Conservation (phyloP, 2,329 filamentous ascomycete species). For the Pyrenochaeta sp. region DNA sequence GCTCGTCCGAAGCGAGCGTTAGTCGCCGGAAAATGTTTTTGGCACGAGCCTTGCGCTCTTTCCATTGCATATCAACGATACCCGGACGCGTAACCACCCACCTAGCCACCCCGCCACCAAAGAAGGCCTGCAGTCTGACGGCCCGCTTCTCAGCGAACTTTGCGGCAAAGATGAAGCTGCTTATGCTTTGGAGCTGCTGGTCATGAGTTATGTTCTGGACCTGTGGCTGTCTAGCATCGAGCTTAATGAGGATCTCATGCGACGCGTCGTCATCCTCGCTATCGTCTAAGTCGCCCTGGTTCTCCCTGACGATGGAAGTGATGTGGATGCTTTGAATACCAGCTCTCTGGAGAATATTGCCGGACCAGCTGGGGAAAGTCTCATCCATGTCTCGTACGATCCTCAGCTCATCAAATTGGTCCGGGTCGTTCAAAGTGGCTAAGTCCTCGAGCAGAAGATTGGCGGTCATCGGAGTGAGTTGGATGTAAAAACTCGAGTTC, state of each 20-base stretch:
- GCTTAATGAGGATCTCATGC: conserved; percentile 5
- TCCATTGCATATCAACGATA: conserved; percentile 5
- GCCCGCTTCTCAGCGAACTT: background rate
- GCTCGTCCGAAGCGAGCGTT: background rate
- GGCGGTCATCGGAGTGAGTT: conserved; percentile 2
- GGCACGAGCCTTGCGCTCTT: background rate
- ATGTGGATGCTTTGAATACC: conserved; percentile 1
- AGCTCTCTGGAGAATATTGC: background rate
- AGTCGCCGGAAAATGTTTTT: conserved; percentile 1
- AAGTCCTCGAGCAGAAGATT: background rate
- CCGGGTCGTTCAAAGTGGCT: background rate
- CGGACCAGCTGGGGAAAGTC: background rate
- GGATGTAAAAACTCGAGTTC: conserved; percentile 5
- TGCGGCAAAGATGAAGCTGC: conserved; percentile 2
- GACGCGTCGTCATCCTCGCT: background rate
- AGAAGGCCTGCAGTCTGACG: conserved; percentile 1
- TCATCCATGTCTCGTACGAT: conserved; percentile 3
- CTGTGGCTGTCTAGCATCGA: background rate
- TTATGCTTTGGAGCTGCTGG: conserved; percentile 1
- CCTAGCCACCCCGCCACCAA: background rate
- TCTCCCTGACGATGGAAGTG: background rate
- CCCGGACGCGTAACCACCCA: conserved; percentile 2
- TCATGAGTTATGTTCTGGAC: background rate
- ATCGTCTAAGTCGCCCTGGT: background rate
- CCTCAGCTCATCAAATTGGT: conserved; percentile 7